Evolutionary conservation across 73 alveolate species (phyloP), one percentile per base, ranked within the genome.

Genomic region (Paramecium sonneborni): DNA sequence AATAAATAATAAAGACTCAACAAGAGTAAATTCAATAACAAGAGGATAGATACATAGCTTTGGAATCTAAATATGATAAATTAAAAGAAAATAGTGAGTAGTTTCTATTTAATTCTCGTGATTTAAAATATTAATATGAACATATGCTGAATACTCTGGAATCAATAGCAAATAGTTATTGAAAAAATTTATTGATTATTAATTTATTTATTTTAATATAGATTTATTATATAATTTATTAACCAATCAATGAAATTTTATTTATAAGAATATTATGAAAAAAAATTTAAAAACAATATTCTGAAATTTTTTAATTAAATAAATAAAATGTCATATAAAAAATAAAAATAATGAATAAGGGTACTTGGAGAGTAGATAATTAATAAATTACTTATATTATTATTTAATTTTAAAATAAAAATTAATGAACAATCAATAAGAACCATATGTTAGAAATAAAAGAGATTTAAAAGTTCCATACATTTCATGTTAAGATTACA

Each of bases 401-500:
- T 30, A 30, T 62, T 62, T 30, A 62, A 62, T 2, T 62, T 62
- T 48, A n/a, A 23, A 62, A 23, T 26, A 62, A 62, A 62, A 62
- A 62, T 62, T 62, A 62, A 62, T 62, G 84, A 72, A 72, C 44
- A 72, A 72, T 72, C 86, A 72, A 10, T 79, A 20, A 20, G 90
- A 79, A 44, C 90, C 90, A 23, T 79, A 79, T 79, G 90, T 79
- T 23, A 79, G 90, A 79, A 79, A 79, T 44, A 79, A 79, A 39
- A 8, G 90, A 18, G 90, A 79, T 44, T 41, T 79, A 23, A 79
- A 79, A 46, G 90, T 79, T 79, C 90, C 90, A 1, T 79, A 30
- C 74, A 79, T 79, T 46, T 43, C 90, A 43, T 79, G 90, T 46
- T 26, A 38, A 23, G 90, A 79, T 79, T 79, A 79, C 46, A 79